Evolutionary conservation across 768 basidiomycete genomes (phyloP), one percentile per base, ranked within the genome.

Genomic region (Boletus coccyginus): DNA sequence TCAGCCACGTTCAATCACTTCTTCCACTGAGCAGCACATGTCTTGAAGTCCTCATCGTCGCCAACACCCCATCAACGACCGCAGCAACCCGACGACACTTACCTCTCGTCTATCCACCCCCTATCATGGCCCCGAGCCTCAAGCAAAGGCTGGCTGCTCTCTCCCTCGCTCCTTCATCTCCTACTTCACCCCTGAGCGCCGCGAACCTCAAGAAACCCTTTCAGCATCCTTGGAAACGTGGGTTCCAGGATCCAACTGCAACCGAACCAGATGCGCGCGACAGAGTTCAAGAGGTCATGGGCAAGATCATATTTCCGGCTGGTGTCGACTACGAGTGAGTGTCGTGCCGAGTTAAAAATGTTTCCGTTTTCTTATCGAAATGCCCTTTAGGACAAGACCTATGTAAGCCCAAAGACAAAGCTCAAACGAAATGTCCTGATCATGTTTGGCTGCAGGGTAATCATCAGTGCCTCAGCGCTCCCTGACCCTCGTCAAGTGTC

Each of bases 281-380:
- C 43, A 75, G 73, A 57, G 70, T 90, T 13, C 85, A 89, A 59
- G 81, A 85, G 16, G 80, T 88, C 31, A 81, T 94, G 76, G 66
- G 74, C 39, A 83, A 77, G 68, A 77, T 94, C 74, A 91, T 94
- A 44, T 92, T 89, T 63, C 92, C 92, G 68, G 92, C 92, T 43
- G 92, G 92, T 3, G 88, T 92, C 55, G 92, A 94, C 73, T 93
- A 84, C 61, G 91, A 93, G 92, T 94, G 63, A 67, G 87, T 78
- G 17, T 51, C 29, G 21, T 41, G 11, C 42, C 43, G 27, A 51
- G 46, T 41, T 12, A 21, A 17, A 41, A 17, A 41, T 43, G 35
- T 39, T 38, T 32, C 64, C 52, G 64, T 55, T 48, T 52, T 53
- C 55, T 67, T 24, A 64, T 66, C 53, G 52, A 41, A 19, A 12